Conservation (phyloP, 257 asterid genomes). For the Solanum arcanum region DNA sequence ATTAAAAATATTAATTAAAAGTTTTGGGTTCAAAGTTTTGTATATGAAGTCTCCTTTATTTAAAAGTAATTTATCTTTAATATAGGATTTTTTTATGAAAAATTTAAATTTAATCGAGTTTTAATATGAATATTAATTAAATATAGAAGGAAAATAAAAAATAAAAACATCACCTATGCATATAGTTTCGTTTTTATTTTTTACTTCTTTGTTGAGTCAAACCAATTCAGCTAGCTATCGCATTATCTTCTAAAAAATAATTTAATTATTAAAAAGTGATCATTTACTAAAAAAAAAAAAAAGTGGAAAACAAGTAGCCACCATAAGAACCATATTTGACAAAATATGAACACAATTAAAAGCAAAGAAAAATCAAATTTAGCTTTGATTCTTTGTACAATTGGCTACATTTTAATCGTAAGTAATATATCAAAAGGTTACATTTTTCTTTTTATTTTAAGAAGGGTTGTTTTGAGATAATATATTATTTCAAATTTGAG, state of each 20-base stretch:
- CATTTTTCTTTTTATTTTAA: background rate
- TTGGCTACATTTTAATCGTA: background rate
- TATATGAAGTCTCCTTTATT: background rate
- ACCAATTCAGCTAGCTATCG: background rate
- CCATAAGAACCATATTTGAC: background rate
- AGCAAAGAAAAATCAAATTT: background rate
- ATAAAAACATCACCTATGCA: background rate
- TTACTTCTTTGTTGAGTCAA: background rate
- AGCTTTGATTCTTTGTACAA: background rate
- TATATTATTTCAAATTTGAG: background rate
- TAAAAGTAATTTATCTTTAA: background rate
- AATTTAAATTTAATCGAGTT: background rate
- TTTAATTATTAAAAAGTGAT: background rate
- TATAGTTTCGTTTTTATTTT: too few species aligned
- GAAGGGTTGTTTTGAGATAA: background rate
- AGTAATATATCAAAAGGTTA: too few species aligned
- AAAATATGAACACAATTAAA: background rate
- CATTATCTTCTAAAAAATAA: background rate
- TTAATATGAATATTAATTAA: background rate
- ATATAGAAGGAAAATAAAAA: background rate
- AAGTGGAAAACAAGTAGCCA: background rate
- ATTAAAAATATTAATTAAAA: background rate
- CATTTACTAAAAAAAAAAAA: background rate
- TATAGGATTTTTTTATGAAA: background rate
- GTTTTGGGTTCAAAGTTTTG: background rate